phyloP scores from a whole-genome alignment of 805 yeast species.

The Candida glaebosa region DNA sequence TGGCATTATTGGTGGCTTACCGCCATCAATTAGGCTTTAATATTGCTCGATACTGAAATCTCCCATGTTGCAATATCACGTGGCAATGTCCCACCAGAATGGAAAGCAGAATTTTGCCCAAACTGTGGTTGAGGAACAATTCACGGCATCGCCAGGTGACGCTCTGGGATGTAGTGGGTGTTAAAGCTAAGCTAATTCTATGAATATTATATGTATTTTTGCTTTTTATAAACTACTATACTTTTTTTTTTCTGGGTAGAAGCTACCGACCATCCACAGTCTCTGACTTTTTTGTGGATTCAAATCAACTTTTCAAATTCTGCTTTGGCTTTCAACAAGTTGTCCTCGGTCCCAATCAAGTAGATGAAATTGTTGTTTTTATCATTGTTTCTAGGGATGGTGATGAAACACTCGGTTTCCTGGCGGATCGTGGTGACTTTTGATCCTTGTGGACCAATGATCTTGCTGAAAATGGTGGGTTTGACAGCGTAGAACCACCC shows the following conservation, averaged over 20 bases:
- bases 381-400: conserved; percentile 60
- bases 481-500: conserved; percentile 65
- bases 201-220: no score
- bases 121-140: no score
- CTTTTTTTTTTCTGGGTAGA: no score
- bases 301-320: conserved; percentile 14
- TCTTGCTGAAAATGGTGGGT: conserved; percentile 51
- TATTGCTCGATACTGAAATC: not conserved
- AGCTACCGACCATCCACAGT: no score
- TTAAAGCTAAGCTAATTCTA: no score
- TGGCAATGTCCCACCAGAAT: no score
- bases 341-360: conserved; percentile 57
- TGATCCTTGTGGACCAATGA: conserved; percentile 77
- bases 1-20: no score
- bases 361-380: conserved; percentile 50
- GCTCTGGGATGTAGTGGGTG: no score
- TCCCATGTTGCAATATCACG: conserved; percentile 1
- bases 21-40: no score
- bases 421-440: conserved; percentile 60
- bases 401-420: conserved; percentile 53
- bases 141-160: no score
- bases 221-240: no score
- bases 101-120: no score
- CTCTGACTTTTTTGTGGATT: not conserved
- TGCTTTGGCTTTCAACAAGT: conserved; percentile 36